Base-by-base conservation (phyloP, 805 yeast species). In the Isabelozyma rhagii region DNA sequence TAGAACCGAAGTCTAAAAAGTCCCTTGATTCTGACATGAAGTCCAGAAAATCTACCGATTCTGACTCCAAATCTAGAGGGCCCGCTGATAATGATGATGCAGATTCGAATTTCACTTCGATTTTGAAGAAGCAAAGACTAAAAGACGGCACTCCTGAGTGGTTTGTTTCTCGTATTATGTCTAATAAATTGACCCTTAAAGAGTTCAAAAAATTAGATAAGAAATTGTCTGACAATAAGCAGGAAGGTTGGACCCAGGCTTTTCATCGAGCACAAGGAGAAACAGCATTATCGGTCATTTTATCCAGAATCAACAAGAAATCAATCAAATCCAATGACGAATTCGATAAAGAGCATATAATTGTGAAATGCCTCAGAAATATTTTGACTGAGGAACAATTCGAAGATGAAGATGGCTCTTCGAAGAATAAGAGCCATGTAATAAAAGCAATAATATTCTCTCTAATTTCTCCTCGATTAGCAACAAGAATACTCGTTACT, bases 311-410 rank as follows among this genome's bases (percentile, higher is more conserved):
- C 38, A 74, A 72, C 54, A 69, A 66, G 50, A 70, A 72, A 51
- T 69, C 74, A 49, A 72, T 73, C 52, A 74, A 74, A 54, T 69
- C 77, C 3, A 73, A 74, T 51, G 78, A 73, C 29, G 78, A 72
- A 49, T 69, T 74, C 39, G 77, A 73, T 46, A 67, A 58, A 47
- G 79, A 74, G 49, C 69, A 55, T 47, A 52, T 58, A 17, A 73
- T 74, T 34, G 69, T 75, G 9, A 66, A 61, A 51, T 73, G 77
- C 47, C 63, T 74, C 46, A 70, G 66, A 50, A 59, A 63, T 49
- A 65, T 72, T 2, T 46, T 73, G 17, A 68, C 67, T 43, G 53
- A 59, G 5, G 70, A 62, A 29, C 53, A 48, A 31, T 48, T 48
- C 11, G 62, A 56, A 15, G 55, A 53, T 13, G 47, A 45, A 27